Conservation (phyloP, 140 eudicot genomes). For the Senecio squalidus region DNA sequence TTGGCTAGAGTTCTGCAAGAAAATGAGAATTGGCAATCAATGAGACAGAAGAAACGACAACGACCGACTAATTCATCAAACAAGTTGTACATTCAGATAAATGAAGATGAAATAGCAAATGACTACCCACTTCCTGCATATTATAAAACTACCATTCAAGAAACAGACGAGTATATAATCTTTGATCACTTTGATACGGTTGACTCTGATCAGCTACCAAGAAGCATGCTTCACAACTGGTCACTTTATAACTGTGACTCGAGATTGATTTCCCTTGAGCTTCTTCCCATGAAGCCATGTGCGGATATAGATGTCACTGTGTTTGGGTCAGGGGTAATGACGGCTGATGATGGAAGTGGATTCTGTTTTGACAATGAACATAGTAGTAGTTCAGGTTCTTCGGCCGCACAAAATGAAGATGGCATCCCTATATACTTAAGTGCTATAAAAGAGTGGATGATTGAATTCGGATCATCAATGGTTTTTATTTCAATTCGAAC, state of each 20-base stretch:
- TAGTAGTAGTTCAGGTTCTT: slow-evolving; percentile 38
- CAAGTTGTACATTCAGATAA: slow-evolving; percentile 79
- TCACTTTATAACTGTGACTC: slow-evolving; percentile 94
- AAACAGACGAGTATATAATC: slow-evolving; percentile 84
- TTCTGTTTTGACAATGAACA: slow-evolving; percentile 64
- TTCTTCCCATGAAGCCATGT: slow-evolving; percentile 97
- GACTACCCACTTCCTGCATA: slow-evolving; percentile 97
- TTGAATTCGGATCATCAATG: slow-evolving; percentile 95
- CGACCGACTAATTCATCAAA: slow-evolving; percentile 37
- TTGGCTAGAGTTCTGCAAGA: slow-evolving; percentile 81
- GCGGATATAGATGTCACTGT: slow-evolving; percentile 92
- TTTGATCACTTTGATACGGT: slow-evolving; percentile 54
- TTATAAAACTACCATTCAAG: slow-evolving; percentile 55
- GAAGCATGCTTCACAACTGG: slow-evolving; percentile 95
- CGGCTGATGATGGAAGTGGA: slow-evolving; percentile 94
- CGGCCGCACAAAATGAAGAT: slow-evolving; percentile 45
- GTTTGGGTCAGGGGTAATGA: slow-evolving; percentile 88
- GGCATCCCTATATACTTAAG: slow-evolving; percentile 87
- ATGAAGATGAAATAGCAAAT: slow-evolving; percentile 96
- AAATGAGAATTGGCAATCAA: slow-evolving; percentile 72
- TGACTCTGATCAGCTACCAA: slow-evolving; percentile 67
- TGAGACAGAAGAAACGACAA: slow-evolving; percentile 56
- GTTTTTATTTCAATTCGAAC: slow-evolving; percentile 84
- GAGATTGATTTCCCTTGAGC: slow-evolving; percentile 83
- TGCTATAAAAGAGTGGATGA: slow-evolving; percentile 98